Base-by-base conservation (phyloP, 2,329 filamentous ascomycete species). In the Xylaria arbuscula region DNA sequence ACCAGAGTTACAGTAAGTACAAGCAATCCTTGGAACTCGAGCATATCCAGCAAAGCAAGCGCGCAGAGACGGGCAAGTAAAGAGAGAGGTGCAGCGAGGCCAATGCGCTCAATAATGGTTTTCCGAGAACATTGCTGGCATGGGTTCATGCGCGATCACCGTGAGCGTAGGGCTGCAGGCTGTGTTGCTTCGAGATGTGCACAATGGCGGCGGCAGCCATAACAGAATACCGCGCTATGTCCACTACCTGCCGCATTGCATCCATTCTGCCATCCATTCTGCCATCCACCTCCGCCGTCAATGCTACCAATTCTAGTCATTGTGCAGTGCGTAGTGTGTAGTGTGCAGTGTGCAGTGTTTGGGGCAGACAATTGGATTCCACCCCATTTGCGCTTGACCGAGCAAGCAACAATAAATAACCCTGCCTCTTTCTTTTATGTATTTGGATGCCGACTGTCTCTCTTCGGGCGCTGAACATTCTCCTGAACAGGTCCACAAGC, bases 1-100 rank as follows among this genome's bases (percentile, higher is more conserved):
- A 62, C 81, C 83, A 51, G 84, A 85, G 71, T 70, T 81, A 70
- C 84, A 83, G 85, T 87, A 79, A 77, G 83, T 80, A 68, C 56
- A 64, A 55, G n/a, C 42, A 61, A 47, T 55, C 54, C 38, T 53
- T 57, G 36, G 24, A 65, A 57, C 15, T 55, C 13, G 40, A 59
- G 42, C 36, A 51, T 11, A 45, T 38, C 28, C 32, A 40, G 42
- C 11, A 60, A 64, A 22, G 40, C 45, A 22, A 38, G 40, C 19
- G 47, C 45, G 24, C 28, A 28, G 24, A 24, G n/a, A 22, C 19
- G 28, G 48, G 36, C 32, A 45, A 61, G 42, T n/a, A 54, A 48
- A 28, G 36, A 10, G 61, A 45, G 15, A 9, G 28, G 54, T 11
- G 38, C 19, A 63, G 58, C 15, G 53, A 47, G 28, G 13, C 10